Conservation (phyloP, 208 protist genomes). For the Leishmania major region DNA sequence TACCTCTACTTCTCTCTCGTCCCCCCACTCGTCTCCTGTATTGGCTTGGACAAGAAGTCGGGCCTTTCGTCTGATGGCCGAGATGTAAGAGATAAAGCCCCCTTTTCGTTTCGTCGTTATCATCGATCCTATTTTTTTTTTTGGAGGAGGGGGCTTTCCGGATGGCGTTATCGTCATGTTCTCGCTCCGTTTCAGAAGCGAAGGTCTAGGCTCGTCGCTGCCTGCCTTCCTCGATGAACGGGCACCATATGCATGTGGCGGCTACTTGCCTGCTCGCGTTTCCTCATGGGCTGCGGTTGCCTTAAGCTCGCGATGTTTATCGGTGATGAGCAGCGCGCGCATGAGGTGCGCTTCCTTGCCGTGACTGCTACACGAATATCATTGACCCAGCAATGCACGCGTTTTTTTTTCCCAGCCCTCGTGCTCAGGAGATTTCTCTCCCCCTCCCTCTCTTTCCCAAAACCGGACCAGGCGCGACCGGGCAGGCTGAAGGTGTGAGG, state of each 20-base stretch:
- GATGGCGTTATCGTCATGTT: neutral
- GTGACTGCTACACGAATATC: neutral
- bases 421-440: neutral
- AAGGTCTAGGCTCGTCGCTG: neutral
- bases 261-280: neutral
- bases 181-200: neutral
- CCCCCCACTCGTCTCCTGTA: neutral
- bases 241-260: neutral
- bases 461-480: neutral
- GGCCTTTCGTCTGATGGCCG: neutral
- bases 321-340: neutral
- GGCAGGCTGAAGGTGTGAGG: neutral
- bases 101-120: neutral
- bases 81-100: neutral
- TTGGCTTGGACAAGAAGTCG: neutral
- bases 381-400: neutral
- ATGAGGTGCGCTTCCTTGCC: neutral
- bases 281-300: neutral
- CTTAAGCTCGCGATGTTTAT: neutral
- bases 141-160: neutral
- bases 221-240: neutral
- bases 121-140: no score
- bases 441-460: neutral
- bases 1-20: neutral
- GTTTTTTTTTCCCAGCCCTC: neutral